Evolutionary conservation across 2,329 filamentous ascomycete genomes (phyloP), one percentile per base, ranked within the genome.

Genomic region (Zelopaecilomyces penicillatus): DNA sequence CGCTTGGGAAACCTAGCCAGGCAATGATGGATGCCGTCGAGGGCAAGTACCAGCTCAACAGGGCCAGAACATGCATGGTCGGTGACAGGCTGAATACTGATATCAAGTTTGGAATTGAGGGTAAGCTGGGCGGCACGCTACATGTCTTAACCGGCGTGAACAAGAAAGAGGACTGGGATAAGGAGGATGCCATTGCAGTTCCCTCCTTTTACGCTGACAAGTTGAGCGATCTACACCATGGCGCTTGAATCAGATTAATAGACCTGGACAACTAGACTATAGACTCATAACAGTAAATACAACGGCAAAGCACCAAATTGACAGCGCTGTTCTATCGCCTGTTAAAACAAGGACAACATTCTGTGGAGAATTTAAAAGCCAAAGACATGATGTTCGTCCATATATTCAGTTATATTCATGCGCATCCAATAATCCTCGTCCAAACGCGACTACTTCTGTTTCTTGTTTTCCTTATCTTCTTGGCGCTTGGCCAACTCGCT

Each of bases 11-110:
- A 69, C 93, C 93, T 3, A 95, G 88, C 62, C 89, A 95, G 70
- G 91, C 91, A 4, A 98, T 98, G 93, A 95, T 98, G 91, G 91
- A 97, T 64, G 89, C 93, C 3, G 85, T 98, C 46, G 91, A 97
- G 71, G 91, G 91, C 47, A 95, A 95, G 66, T 96, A 97, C 65
- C 76, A 85, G 54, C 84, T 98, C 43, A 83, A 97, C 63, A 78
- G 90, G 33, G 78, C 75, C 48, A 81, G 81, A 54, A 87, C 93
- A 1, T 97, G 93, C 67, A 98, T 98, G 93, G 78, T 98, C 37
- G 93, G 93, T 5, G 93, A 98, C 64, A 76, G 93, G 30, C 71
- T 95, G 51, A 87, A 97, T 63, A 98, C 93, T 0, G 93, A 98
- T 66, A 97, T 98, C 62, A 82, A 86, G 62, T 98, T 98, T 62